Evolutionary conservation across 495 filamentous ascomycete species (phyloP).

Genomic region (Aspergillus egyptiacus): DNA sequence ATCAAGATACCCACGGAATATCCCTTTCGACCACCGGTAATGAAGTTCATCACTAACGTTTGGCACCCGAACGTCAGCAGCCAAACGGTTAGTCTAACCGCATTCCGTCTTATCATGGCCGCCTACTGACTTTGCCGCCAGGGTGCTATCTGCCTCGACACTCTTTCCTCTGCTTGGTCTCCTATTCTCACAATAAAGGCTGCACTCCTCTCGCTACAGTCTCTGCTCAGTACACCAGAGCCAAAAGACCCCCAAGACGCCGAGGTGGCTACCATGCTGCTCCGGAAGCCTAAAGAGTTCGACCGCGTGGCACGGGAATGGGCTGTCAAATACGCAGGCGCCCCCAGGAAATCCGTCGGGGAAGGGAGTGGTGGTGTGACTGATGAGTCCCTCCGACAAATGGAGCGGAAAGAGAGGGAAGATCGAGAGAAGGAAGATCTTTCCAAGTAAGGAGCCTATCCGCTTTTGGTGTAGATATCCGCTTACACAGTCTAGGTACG

Average conservation of each 20-base stretch:
- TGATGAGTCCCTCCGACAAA: constrained; percentile 44
- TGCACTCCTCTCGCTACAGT: constrained; percentile 85
- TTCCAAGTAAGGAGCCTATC: constrained; percentile 38
- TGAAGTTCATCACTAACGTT: constrained; percentile 91
- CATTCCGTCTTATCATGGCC: not conserved
- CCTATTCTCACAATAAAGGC: constrained; percentile 95
- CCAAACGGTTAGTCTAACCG: constrained; percentile 65
- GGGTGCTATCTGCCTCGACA: constrained; percentile 98
- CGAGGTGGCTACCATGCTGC: constrained; percentile 88
- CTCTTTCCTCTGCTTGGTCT: constrained; percentile 82
- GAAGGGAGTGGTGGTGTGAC: constrained; percentile 46
- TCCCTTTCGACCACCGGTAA: constrained; percentile 85
- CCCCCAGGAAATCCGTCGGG: constrained; percentile 51
- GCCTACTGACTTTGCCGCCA: constrained; percentile 25
- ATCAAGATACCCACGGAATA: constrained; percentile 85
- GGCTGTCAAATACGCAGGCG: constrained; percentile 78
- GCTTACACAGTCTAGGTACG: constrained; percentile 53
- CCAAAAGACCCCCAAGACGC: constrained; percentile 96
- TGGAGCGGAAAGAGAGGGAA: constrained; percentile 41
- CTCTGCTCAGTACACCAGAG: constrained; percentile 86
- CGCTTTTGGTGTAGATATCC: not conserved
- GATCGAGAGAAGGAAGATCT: constrained; percentile 39
- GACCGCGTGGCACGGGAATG: constrained; percentile 81
- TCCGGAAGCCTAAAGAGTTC: constrained; percentile 71
- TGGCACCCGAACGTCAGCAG: constrained; percentile 98